Evolutionary conservation across 192 early-diverging fungal species (phyloP).

Genomic region (Lobosporangium transversale): DNA sequence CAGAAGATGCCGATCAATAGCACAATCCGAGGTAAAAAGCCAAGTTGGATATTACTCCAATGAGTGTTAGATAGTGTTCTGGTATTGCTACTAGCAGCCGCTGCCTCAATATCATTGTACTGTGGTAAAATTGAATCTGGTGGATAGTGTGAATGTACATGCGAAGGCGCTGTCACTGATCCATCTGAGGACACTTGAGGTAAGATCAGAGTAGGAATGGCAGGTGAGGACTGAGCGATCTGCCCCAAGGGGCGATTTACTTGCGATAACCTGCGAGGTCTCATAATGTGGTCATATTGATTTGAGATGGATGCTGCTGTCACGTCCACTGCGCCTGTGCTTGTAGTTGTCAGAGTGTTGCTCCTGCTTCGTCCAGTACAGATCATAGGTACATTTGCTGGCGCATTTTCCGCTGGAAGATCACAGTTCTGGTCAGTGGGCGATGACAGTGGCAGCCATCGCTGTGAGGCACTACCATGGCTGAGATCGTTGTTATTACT

Average conservation of each 20-base stretch:
- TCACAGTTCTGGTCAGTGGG: constrained; percentile 19
- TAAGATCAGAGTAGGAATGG: background rate
- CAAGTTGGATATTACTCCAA: constrained; percentile 24
- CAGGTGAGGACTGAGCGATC: constrained; percentile 4
- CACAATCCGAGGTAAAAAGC: constrained; percentile 44
- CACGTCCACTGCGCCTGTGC: constrained; percentile 8
- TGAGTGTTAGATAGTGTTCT: background rate
- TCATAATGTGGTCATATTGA: constrained; percentile 35
- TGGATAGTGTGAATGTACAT: constrained; percentile 17
- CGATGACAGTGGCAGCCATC: background rate
- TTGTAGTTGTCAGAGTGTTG: constrained; percentile 31
- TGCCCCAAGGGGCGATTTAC: constrained; percentile 11
- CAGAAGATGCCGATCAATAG: constrained; percentile 37
- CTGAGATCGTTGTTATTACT: background rate
- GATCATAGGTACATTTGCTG: constrained; percentile 11
- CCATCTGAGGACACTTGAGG: background rate
- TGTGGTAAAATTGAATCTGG: constrained; percentile 15
- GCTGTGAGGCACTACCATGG: background rate
- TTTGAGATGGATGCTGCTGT: constrained; percentile 15
- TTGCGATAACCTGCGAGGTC: constrained; percentile 32
- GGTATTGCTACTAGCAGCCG: background rate
- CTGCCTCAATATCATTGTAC: constrained; percentile 6
- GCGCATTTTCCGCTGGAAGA: background rate
- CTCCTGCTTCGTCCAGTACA: constrained; percentile 47
- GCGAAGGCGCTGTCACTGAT: background rate